These are phyloP conservation scores for Ogataea methanolica DNA, from an alignment of 805 yeast genomes.

Conservation along the genomic window DNA sequence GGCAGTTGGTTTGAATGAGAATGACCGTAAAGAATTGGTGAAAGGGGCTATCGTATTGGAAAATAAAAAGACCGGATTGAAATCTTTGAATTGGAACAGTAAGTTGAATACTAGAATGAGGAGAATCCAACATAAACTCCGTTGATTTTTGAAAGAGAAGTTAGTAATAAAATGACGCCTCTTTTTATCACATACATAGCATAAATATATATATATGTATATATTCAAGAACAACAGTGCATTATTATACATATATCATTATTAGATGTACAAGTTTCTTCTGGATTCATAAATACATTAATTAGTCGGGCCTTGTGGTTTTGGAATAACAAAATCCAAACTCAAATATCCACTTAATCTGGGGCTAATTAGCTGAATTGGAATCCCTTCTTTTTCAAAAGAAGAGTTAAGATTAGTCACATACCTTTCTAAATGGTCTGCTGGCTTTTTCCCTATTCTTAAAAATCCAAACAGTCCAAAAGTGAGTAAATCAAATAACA, in stretches of 20 bases:
- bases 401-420: constrained; percentile 29
- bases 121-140: constrained; percentile 22
- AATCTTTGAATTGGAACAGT: constrained; percentile 32
- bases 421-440: constrained; percentile 40
- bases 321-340: constrained; percentile 51
- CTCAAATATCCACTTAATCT: constrained; percentile 50
- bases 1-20: constrained; percentile 26
- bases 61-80: constrained; percentile 28
- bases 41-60: constrained; percentile 17
- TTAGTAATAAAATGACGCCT: too few species aligned
- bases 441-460: constrained; percentile 28
- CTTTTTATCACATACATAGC: too few species aligned
- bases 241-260: background rate
- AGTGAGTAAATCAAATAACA: constrained; percentile 37
- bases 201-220: background rate
- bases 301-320: constrained; percentile 22
- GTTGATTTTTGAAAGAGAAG: constrained; percentile 1
- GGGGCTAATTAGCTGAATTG: constrained; percentile 45
- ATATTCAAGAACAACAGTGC: background rate
- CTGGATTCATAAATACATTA: background rate
- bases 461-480: constrained; percentile 37
- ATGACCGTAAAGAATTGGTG: constrained; percentile 27
- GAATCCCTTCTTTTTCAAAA: constrained; percentile 17
- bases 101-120: constrained; percentile 29
- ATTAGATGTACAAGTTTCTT: background rate